A percentile compares a stretch with the other conserved stretches of the same genome.
Evolutionary conservation across 1,284 basidiomycete species (phyloP).

Genomic region (Trichosporon sp.): DNA sequence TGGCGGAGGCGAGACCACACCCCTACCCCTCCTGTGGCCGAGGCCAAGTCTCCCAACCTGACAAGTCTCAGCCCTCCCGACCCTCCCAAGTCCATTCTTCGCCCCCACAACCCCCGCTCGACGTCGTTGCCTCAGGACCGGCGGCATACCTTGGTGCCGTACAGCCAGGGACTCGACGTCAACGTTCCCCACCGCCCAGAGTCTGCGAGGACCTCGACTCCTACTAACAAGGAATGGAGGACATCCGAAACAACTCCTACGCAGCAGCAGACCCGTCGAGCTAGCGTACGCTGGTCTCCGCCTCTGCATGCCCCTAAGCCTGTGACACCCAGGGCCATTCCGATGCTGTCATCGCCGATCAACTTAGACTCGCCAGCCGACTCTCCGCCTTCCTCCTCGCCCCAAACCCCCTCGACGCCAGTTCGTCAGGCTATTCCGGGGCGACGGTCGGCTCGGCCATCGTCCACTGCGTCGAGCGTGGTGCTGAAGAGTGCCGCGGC

Average conservation of each 20-base stretch:
- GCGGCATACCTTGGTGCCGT: neutral
- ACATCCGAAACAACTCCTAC: neutral
- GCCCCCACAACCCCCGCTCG: neutral
- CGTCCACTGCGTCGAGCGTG: neutral
- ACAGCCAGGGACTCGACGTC: neutral
- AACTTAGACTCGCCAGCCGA: neutral
- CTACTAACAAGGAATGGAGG: neutral
- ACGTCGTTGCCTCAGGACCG: neutral
- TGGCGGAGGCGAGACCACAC: neutral
- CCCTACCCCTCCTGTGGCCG: neutral
- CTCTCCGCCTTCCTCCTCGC: neutral
- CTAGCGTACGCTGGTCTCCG: neutral
- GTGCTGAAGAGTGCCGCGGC: neutral
- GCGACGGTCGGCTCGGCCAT: constrained; percentile 4
- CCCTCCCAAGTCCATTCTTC: neutral
- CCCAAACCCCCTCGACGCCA: neutral
- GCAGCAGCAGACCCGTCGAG: neutral
- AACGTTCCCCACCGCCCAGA: neutral
- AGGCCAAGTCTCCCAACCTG: neutral
- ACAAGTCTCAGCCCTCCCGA: neutral
- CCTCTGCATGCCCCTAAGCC: neutral
- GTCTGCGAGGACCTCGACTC: neutral
- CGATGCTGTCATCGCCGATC: neutral
- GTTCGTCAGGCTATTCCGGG: neutral
- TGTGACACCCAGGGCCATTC: neutral